Evolutionary conservation across 78 protist genomes (phyloP).

Genomic region (Parvularia atlantis): DNA sequence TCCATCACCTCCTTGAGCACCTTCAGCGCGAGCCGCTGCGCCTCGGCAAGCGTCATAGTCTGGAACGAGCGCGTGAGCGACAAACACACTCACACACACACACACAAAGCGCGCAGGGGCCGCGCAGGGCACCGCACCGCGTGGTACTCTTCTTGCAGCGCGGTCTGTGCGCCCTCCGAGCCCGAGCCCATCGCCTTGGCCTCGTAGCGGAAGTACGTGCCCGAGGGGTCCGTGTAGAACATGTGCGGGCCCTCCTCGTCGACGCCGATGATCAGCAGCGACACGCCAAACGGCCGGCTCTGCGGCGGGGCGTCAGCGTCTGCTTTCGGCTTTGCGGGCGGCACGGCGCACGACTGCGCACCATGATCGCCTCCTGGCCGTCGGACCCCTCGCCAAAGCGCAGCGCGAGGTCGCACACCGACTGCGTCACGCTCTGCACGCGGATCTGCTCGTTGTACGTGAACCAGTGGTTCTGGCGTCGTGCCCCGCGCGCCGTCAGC

Average conservation of each 20-base stretch:
- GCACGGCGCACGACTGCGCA: not conserved
- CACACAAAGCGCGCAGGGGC: not conserved
- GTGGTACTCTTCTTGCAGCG: conserved; percentile 79
- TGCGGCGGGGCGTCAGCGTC: not conserved
- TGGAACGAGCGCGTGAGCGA: not conserved
- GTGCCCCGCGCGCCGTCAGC: no score
- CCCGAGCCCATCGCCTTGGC: conserved; percentile 97
- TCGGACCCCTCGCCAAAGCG: conserved; percentile 84
- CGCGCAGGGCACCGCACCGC: no score
- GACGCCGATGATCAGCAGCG: conserved; percentile 93
- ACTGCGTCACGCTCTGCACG: conserved; percentile 81
- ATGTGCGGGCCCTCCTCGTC: conserved; percentile 91
- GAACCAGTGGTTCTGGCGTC: conserved; percentile 89
- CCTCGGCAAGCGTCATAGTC: conserved; percentile 79
- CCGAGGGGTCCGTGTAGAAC: conserved; percentile 97
- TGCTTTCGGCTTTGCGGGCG: no score
- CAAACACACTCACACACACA: not conserved
- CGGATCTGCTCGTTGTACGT: conserved; percentile 94
- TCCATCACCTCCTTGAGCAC: conserved; percentile 98
- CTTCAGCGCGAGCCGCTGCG: conserved; percentile 69
- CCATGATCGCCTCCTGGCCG: conserved; percentile 44
- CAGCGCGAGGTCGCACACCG: conserved; percentile 85
- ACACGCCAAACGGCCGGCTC: conserved; percentile 98
- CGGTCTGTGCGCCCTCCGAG: conserved; percentile 92
- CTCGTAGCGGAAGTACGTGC: conserved; percentile 65